These are phyloP conservation scores for Phytopythium chamaehyphon DNA, from an alignment of 352 stramenopile genomes.

Conservation along the genomic window DNA sequence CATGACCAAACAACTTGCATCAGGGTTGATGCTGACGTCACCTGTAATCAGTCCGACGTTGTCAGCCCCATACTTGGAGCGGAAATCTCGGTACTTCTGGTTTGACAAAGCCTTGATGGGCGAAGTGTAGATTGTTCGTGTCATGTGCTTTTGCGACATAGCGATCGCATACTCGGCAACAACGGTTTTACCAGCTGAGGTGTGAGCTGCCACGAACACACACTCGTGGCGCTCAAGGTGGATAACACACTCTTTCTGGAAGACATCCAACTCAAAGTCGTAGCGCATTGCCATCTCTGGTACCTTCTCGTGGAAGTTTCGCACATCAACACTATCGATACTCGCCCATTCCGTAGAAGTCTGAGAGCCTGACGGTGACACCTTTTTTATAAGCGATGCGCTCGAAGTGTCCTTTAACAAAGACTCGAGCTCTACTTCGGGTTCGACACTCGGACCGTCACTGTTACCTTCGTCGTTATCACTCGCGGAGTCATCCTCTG, in stretches of 20 bases:
- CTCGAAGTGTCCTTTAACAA: conserved; percentile 26
- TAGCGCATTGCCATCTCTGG: conserved; percentile 82
- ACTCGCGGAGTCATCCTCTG: neutral
- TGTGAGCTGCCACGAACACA: conserved; percentile 97
- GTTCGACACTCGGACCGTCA: conserved; percentile 18
- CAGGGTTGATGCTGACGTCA: conserved; percentile 95
- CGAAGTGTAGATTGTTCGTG: conserved; percentile 96
- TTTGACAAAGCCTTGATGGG: conserved; percentile 98
- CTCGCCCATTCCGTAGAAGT: conserved; percentile 66
- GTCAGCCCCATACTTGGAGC: conserved; percentile 88
- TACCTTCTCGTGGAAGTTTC: conserved; percentile 82
- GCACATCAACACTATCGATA: conserved; percentile 62
- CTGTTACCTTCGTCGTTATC: neutral
- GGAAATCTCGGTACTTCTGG: conserved; percentile 98
- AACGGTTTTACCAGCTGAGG: conserved; percentile 97
- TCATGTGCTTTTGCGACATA: conserved; percentile 89
- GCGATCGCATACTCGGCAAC: conserved; percentile 98
- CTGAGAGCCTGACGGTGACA: neutral
- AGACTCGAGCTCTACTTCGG: conserved; percentile 47
- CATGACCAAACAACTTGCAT: conserved; percentile 97
- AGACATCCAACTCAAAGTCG: conserved; percentile 91
- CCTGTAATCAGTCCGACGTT: conserved; percentile 98
- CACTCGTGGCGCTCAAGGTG: conserved; percentile 92
- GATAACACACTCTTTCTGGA: conserved; percentile 96
- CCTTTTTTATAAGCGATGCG: conserved; percentile 11